These are phyloP conservation scores for Dothistroma septosporum DNA, from an alignment of 2,329 filamentous ascomycete genomes.

Conservation along the genomic window DNA sequence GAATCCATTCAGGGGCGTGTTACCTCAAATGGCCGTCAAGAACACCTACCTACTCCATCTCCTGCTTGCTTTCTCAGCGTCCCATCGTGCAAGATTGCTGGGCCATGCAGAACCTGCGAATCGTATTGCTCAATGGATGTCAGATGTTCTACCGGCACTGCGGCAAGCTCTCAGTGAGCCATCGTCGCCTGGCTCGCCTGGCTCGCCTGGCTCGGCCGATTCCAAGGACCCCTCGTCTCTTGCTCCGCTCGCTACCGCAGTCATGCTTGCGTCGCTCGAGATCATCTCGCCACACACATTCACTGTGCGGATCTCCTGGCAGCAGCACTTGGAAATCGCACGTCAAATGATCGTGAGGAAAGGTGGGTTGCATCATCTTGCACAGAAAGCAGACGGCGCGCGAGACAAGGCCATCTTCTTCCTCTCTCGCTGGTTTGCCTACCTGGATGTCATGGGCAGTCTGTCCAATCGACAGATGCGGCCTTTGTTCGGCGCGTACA, in stretches of 20 bases:
- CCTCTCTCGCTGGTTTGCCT: constrained; percentile 76
- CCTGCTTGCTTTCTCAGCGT: constrained; percentile 77
- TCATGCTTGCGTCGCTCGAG: constrained; percentile 79
- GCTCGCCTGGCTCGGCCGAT: constrained; percentile 23
- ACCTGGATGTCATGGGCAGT: constrained; percentile 73
- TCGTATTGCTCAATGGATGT: constrained; percentile 75
- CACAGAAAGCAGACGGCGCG: constrained; percentile 37
- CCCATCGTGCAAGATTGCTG: constrained; percentile 71
- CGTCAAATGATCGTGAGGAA: constrained; percentile 69
- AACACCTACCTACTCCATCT: constrained; percentile 71
- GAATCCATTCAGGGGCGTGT: constrained; percentile 57
- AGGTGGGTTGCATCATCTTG: constrained; percentile 50
- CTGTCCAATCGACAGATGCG: constrained; percentile 51
- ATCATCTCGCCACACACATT: constrained; percentile 80
- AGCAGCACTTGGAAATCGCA: constrained; percentile 70
- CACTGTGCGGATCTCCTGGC: constrained; percentile 76
- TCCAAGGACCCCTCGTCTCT: constrained; percentile 62
- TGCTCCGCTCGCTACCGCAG: constrained; percentile 71
- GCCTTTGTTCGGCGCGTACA: constrained; percentile 41
- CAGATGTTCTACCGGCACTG: constrained; percentile 71
- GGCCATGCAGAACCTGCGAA: constrained; percentile 69
- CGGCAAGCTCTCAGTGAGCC: constrained; percentile 55
- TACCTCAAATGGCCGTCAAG: constrained; percentile 64
- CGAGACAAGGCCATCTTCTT: constrained; percentile 64
- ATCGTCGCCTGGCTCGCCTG: constrained; percentile 7